Evolutionary conservation across 2,329 filamentous ascomycete species (phyloP).

Genomic region (Neoascochyta sp.): DNA sequence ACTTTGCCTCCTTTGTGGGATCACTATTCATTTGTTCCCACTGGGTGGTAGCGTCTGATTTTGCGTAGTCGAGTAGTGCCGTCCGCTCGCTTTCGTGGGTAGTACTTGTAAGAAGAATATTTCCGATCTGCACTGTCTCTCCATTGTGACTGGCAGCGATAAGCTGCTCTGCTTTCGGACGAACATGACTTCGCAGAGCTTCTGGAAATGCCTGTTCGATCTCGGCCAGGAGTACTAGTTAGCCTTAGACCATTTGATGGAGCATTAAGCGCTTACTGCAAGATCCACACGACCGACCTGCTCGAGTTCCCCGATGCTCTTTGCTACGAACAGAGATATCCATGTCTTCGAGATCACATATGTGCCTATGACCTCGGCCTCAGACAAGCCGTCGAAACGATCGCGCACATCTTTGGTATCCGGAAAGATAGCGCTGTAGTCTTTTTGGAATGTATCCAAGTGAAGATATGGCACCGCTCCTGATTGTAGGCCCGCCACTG

Average conservation of each 20-base stretch:
- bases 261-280: slow-evolving; percentile 12
- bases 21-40: slow-evolving; percentile 22
- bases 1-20: slow-evolving; percentile 21
- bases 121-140: too few relatives aligned
- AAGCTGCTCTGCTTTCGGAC: too few relatives aligned
- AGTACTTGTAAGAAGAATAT: too few relatives aligned
- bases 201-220: too few relatives aligned
- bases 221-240: too few relatives aligned
- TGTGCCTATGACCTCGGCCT: slow-evolving; percentile 10
- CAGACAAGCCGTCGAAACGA: slow-evolving; percentile 9
- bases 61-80: slow-evolving; percentile 14
- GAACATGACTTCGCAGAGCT: too few relatives aligned
- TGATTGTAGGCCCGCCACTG: slow-evolving; percentile 14
- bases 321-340: slow-evolving; percentile 14
- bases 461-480: slow-evolving; percentile 21
- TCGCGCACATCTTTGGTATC: slow-evolving; percentile 12
- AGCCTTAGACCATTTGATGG: too few relatives aligned
- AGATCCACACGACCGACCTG: slow-evolving; percentile 21
- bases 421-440: slow-evolving; percentile 16
- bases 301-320: slow-evolving; percentile 12
- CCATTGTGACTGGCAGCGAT: too few relatives aligned
- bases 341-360: slow-evolving; percentile 26
- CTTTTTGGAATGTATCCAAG: slow-evolving; percentile 13
- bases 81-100: too few relatives aligned
- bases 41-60: slow-evolving; percentile 18